Percentiles rank a stretch among this genome's conserved stretches.
These are phyloP conservation scores for Trypanosoma melophagium DNA, from an alignment of 208 protist genomes.

Conservation along the genomic window DNA sequence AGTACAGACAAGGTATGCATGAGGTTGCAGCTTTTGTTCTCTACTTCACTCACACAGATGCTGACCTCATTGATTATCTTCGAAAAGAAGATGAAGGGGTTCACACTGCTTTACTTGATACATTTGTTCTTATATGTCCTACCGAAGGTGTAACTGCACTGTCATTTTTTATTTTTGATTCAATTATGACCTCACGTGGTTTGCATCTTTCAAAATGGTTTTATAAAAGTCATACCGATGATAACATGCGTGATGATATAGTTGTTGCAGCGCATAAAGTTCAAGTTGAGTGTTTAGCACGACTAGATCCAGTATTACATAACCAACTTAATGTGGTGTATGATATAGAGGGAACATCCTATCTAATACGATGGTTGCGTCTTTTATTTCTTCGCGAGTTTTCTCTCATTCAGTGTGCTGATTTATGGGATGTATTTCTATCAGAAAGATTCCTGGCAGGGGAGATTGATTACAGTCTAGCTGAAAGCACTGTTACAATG, in stretches of 20 bases:
- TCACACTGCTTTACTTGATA: conserved; percentile 1
- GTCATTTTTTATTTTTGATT: conserved; percentile 47
- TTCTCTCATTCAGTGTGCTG: conserved; percentile 48
- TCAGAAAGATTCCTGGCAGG: conserved; percentile 47
- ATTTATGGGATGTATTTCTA: conserved; percentile 83
- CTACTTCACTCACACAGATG: conserved; percentile 53
- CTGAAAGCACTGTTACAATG: conserved; percentile 49
- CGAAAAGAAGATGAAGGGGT: not conserved
- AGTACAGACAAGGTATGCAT: conserved; percentile 91
- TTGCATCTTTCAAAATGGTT: conserved; percentile 53
- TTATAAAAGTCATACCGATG: conserved; percentile 18
- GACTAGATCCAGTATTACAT: conserved; percentile 57
- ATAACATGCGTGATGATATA: conserved; percentile 34
- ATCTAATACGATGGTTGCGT: conserved; percentile 88
- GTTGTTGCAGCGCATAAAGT: conserved; percentile 45
- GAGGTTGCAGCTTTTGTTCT: conserved; percentile 86
- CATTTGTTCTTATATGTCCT: conserved; percentile 10
- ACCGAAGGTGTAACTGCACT: conserved; percentile 18
- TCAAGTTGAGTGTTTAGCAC: conserved; percentile 50
- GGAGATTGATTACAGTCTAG: conserved; percentile 26
- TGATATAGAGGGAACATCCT: conserved; percentile 71
- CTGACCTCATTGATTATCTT: conserved; percentile 23
- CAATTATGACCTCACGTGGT: conserved; percentile 38
- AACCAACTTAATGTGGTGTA: conserved; percentile 64
- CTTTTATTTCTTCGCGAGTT: conserved; percentile 90